Evolutionary conservation across 2,329 filamentous ascomycete species (phyloP).

Genomic region (Lojkania enalia): DNA sequence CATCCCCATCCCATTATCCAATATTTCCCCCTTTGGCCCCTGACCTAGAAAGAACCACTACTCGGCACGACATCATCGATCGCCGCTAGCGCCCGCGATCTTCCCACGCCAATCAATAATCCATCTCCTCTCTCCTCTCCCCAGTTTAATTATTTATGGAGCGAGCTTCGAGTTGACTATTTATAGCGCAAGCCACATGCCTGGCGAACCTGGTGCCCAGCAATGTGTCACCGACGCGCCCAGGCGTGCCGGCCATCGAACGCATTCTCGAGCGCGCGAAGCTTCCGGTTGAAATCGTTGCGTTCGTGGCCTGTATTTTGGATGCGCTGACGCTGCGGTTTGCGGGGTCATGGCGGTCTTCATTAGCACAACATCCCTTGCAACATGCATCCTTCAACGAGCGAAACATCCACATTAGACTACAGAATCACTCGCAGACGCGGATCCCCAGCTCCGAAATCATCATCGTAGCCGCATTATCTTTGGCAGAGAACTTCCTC

Average conservation of each 20-base stretch:
- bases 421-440: too few species aligned
- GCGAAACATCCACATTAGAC: too few species aligned
- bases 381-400: too few species aligned
- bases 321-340: constrained; percentile 41
- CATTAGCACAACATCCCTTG: constrained; percentile 10
- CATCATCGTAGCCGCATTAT: constrained; percentile 41
- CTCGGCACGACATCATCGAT: too few species aligned
- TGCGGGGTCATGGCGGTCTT: constrained; percentile 34
- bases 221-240: constrained; percentile 33
- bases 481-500: constrained; percentile 41
- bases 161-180: too few species aligned
- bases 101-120: too few species aligned
- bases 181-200: constrained; percentile 39
- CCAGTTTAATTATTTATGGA: too few species aligned
- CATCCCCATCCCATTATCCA: too few species aligned
- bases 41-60: too few species aligned
- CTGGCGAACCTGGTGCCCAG: constrained; percentile 43
- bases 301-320: constrained; percentile 44
- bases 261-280: constrained; percentile 36
- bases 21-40: too few species aligned
- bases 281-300: constrained; percentile 41
- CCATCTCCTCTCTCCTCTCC: neutral
- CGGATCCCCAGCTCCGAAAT: constrained; percentile 35
- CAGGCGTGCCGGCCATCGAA: constrained; percentile 30
- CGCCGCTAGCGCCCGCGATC: too few species aligned